A percentile compares a stretch with the other conserved stretches of the same genome.
Conservation (phyloP, 441 rosid genomes). For the Pelargonium australe region DNA sequence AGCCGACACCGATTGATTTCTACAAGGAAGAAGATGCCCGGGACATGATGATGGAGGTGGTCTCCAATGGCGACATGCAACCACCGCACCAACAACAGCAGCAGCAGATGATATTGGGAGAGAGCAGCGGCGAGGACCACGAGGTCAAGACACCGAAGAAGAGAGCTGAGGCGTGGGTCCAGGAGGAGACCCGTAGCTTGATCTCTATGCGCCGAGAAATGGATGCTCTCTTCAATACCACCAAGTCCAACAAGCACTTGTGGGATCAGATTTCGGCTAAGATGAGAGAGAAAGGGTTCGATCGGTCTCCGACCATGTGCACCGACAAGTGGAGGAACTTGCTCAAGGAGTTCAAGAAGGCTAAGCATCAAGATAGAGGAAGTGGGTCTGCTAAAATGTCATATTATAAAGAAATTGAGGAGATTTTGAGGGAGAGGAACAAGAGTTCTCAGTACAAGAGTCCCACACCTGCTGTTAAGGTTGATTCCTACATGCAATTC, state of each 20-base stretch:
- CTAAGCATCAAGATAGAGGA: slow-evolving; percentile 64
- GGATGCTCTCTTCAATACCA: slow-evolving; percentile 81
- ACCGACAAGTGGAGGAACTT: slow-evolving; percentile 98
- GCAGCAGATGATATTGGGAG: slow-evolving; percentile 64
- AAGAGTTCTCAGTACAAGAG: slow-evolving; percentile 52
- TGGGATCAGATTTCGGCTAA: slow-evolving; percentile 87
- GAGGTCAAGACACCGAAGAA: slow-evolving; percentile 85
- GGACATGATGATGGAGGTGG: slow-evolving; percentile 84
- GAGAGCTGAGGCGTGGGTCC: slow-evolving; percentile 97
- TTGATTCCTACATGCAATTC: slow-evolving; percentile 50
- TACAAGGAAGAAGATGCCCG: slow-evolving; percentile 60
- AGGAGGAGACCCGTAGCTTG: slow-evolving; percentile 80
- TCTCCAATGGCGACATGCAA: slow-evolving; percentile 49
- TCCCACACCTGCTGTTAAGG: slow-evolving; percentile 48
- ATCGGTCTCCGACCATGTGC: slow-evolving; percentile 94
- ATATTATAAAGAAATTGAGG: slow-evolving; percentile 80
- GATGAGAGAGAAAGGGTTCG: slow-evolving; percentile 93
- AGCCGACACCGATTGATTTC: slow-evolving; percentile 61
- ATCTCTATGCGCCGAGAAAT: slow-evolving; percentile 67
- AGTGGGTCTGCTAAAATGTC: slow-evolving; percentile 74
- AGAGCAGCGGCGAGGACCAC: slow-evolving; percentile 70
- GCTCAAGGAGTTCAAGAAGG: slow-evolving; percentile 87
- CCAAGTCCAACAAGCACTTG: slow-evolving; percentile 90
- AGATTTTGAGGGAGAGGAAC: slow-evolving; percentile 63
- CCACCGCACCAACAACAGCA: slow-evolving; percentile 33